Conservation (phyloP, 257 asterid species). For the Solanum sitiens region DNA sequence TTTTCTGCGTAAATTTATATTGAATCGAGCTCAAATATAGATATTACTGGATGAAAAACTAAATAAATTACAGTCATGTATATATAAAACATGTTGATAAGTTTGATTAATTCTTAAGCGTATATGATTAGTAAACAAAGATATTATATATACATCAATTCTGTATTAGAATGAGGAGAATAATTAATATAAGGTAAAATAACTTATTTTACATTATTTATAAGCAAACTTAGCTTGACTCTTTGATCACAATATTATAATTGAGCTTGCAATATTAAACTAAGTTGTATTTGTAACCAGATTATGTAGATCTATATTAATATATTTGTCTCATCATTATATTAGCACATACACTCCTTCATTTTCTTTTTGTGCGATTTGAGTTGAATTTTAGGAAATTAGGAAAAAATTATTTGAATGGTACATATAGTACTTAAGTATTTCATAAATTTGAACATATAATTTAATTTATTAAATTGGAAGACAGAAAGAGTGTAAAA, state of each 20-base stretch:
- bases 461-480: no score
- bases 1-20: no score
- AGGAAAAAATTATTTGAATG: no score
- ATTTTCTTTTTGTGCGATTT: no score
- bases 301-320: no score
- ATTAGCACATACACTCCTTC: no score
- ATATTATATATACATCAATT: background rate
- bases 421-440: no score
- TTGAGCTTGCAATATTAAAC: background rate
- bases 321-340: no score
- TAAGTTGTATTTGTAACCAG: background rate
- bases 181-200: background rate
- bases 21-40: no score
- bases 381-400: no score
- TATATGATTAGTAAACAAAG: background rate
- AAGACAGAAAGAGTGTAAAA: no score
- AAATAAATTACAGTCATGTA: background rate
- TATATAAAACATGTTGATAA: background rate
- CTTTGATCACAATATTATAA: background rate
- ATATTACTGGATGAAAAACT: background rate
- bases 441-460: no score
- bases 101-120: background rate
- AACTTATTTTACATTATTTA: background rate
- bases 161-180: background rate
- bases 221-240: background rate